Conservation (phyloP, 2,329 filamentous ascomycete species). For the Colletotrichum sp. region DNA sequence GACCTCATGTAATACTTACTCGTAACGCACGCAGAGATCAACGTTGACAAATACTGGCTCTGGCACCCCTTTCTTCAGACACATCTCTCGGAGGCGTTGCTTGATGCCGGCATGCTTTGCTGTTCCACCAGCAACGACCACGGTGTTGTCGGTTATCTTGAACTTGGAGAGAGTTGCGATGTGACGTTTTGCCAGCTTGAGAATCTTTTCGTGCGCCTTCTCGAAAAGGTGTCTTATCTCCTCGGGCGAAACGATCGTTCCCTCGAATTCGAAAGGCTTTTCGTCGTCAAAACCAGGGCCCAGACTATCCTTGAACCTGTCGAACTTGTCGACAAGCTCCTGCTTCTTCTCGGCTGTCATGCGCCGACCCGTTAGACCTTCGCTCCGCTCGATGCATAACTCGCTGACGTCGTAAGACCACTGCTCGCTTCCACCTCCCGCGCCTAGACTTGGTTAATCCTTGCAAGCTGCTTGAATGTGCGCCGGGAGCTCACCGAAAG, state of each 20-base stretch:
- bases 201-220: no score
- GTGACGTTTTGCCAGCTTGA: background rate
- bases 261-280: background rate
- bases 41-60: background rate
- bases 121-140: background rate
- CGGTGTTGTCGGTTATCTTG: background rate
- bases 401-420: constrained; percentile 8
- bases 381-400: background rate
- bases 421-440: constrained; percentile 8
- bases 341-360: background rate
- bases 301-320: background rate
- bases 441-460: background rate
- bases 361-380: background rate
- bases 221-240: background rate
- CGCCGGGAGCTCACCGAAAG: background rate
- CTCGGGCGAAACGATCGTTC: background rate
- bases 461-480: background rate
- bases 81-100: background rate
- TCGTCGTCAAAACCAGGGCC: background rate
- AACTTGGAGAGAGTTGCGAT: background rate
- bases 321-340: background rate
- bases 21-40: background rate
- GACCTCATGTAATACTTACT: background rate
- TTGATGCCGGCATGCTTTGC: background rate
- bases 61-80: background rate